Conservation (phyloP, 202 grass and related monocot species). For the Elaeis oleifera region DNA sequence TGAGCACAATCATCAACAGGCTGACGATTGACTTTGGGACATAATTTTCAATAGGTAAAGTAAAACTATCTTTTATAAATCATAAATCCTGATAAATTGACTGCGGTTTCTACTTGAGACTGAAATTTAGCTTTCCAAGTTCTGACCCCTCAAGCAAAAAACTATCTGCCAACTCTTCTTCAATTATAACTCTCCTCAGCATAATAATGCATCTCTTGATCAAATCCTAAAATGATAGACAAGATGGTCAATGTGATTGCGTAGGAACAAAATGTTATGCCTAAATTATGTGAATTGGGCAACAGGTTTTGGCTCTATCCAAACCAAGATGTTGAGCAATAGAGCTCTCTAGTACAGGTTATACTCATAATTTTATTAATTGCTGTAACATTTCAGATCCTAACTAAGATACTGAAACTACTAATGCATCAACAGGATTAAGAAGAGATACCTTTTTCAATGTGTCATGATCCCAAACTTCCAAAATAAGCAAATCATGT, state of each 20-base stretch:
- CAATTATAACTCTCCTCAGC: conserved; percentile 67
- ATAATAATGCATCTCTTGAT: conserved; percentile 95
- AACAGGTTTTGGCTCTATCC: no score
- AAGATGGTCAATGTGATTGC: not conserved
- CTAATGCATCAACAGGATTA: not conserved
- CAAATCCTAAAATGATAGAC: conserved; percentile 49
- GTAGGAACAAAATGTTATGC: no score
- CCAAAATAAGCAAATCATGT: conserved; percentile 96
- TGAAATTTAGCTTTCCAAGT: conserved; percentile 72
- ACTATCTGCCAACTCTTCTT: conserved; percentile 66
- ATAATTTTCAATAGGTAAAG: no score
- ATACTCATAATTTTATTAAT: no score
- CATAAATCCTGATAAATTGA: conserved; percentile 64
- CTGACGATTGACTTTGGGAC: no score
- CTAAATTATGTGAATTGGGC: no score
- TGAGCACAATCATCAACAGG: no score
- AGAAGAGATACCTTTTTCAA: conserved; percentile 73
- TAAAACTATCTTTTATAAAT: not conserved
- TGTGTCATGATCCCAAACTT: conserved; percentile 96
- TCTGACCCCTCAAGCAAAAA: conserved; percentile 80
- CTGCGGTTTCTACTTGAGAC: conserved; percentile 77
- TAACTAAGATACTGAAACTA: not conserved
- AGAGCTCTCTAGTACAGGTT: no score
- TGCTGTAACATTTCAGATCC: no score
- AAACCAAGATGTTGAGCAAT: no score